Percentiles rank a stretch among this genome's conserved stretches.
Conservation (phyloP, 306 rosid species). For the Alnus glutinosa region DNA sequence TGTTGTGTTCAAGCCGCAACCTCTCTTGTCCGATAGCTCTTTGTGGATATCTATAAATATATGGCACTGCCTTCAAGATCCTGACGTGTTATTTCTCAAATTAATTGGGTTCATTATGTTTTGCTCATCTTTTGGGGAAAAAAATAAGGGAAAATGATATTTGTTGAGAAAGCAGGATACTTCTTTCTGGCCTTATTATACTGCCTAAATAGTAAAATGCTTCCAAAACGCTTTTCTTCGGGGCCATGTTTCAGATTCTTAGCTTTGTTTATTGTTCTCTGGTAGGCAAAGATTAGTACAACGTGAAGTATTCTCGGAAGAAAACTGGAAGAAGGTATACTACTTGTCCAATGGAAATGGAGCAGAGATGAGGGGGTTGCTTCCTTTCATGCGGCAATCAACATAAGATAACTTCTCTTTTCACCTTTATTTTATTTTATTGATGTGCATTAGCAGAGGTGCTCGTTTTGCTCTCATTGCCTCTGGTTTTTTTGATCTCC, state of each 20-base stretch:
- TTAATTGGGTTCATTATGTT: background rate
- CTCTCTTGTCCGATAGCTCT: background rate
- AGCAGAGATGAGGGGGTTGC: slow-evolving; percentile 79
- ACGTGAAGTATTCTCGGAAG: slow-evolving; percentile 82
- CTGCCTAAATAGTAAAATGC: slow-evolving; percentile 13
- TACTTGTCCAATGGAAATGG: slow-evolving; percentile 89
- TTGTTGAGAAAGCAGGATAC: background rate
- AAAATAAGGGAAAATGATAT: background rate
- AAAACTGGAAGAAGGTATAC: slow-evolving; percentile 82
- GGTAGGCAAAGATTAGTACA: slow-evolving; percentile 82
- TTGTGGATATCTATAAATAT: background rate
- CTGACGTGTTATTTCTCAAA: background rate
- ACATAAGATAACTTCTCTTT: slow-evolving; percentile 8
- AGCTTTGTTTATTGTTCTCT: slow-evolving; percentile 27
- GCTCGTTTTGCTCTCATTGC: slow-evolving; percentile 2
- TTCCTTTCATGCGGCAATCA: slow-evolving; percentile 69
- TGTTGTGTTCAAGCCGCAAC: background rate
- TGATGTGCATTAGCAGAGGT: background rate
- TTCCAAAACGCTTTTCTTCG: slow-evolving; percentile 12
- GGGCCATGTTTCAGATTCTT: slow-evolving; percentile 21
- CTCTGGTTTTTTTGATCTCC: slow-evolving; percentile 21
- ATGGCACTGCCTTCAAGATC: background rate
- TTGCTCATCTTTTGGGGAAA: background rate
- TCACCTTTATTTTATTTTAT: background rate
- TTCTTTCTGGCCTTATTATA: slow-evolving; percentile 13